phyloP scores from a whole-genome alignment of 2,329 filamentous ascomycete species.

The Fusarium odoratissimum region DNA sequence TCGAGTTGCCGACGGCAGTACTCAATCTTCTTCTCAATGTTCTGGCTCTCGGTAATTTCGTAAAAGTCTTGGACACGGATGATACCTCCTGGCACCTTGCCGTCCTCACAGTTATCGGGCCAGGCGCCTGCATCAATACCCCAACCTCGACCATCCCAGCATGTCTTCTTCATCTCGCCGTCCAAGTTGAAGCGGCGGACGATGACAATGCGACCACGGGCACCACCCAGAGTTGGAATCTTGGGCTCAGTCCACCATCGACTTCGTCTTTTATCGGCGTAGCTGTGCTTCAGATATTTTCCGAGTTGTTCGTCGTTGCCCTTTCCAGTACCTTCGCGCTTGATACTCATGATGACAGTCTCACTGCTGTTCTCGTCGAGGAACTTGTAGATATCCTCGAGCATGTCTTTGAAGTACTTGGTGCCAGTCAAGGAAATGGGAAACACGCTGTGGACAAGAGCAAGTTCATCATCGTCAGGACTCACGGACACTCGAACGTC shows the following conservation, averaged over 20 bases:
- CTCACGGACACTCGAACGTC: conserved; percentile 80
- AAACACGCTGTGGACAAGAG: conserved; percentile 91
- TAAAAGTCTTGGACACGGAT: conserved; percentile 96
- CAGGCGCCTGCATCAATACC: conserved; percentile 74
- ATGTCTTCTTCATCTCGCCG: conserved; percentile 59
- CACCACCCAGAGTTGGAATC: conserved; percentile 82
- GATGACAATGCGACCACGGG: conserved; percentile 84
- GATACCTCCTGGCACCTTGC: conserved; percentile 74
- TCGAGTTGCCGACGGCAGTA: conserved; percentile 81
- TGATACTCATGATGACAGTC: conserved; percentile 86
- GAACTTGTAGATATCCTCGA: conserved; percentile 79
- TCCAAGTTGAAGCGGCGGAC: conserved; percentile 82
- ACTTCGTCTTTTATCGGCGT: conserved; percentile 66
- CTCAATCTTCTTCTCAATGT: conserved; percentile 83
- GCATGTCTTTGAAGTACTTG: conserved; percentile 81
- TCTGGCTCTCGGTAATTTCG: conserved; percentile 79
- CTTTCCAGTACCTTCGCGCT: conserved; percentile 88
- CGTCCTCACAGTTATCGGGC: conserved; percentile 90
- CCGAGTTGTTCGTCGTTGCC: conserved; percentile 83
- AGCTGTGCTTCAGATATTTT: conserved; percentile 77
- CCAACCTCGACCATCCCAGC: conserved; percentile 64
- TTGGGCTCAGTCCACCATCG: conserved; percentile 83
- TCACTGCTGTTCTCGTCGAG: conserved; percentile 82
- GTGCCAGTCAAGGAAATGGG: conserved; percentile 85
- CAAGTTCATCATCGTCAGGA: conserved; percentile 71